phyloP scores from a whole-genome alignment of 768 basidiomycete genomes.

The Hericium coralloides region DNA sequence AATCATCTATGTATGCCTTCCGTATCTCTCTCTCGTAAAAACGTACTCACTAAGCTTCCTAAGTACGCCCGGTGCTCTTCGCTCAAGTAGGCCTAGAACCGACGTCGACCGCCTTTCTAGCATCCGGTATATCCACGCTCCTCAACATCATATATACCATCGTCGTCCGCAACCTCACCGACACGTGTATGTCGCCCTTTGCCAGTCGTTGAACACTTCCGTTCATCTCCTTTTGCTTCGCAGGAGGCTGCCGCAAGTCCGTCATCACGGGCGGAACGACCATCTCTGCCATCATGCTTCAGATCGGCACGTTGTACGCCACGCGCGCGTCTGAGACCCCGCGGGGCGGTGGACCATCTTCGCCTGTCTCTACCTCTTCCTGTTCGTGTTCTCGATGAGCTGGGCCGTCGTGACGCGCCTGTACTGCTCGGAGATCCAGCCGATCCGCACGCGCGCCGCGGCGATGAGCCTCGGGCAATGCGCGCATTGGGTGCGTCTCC shows the following conservation, averaged over 20 bases:
- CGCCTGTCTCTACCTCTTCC: constrained; percentile 36
- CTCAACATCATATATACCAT: constrained; percentile 33
- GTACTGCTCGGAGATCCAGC: constrained; percentile 39
- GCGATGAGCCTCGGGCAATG: constrained; percentile 32
- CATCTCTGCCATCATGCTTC: constrained; percentile 29
- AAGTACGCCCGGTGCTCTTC: constrained; percentile 42
- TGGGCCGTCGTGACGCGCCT: constrained; percentile 37
- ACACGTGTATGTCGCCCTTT: constrained; percentile 25
- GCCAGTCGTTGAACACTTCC: not conserved
- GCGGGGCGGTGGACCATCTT: constrained; percentile 33
- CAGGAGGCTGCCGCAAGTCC: constrained; percentile 21
- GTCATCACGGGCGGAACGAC: constrained; percentile 35
- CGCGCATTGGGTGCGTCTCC: constrained; percentile 30
- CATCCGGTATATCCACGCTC: constrained; percentile 41
- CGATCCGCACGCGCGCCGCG: constrained; percentile 34
- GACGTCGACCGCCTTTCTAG: constrained; percentile 36
- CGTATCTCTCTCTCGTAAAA: not conserved
- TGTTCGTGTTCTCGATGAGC: constrained; percentile 31
- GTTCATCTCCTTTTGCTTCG: not conserved
- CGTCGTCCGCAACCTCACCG: constrained; percentile 28
- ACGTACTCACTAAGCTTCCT: not conserved
- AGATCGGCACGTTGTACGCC: constrained; percentile 36
- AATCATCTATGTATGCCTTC: constrained; percentile 22
- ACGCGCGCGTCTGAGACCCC: constrained; percentile 20
- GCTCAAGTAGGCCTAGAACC: constrained; percentile 39